Evolutionary conservation across 352 stramenopile species (phyloP).

Genomic region (Blastocystis hominis): DNA sequence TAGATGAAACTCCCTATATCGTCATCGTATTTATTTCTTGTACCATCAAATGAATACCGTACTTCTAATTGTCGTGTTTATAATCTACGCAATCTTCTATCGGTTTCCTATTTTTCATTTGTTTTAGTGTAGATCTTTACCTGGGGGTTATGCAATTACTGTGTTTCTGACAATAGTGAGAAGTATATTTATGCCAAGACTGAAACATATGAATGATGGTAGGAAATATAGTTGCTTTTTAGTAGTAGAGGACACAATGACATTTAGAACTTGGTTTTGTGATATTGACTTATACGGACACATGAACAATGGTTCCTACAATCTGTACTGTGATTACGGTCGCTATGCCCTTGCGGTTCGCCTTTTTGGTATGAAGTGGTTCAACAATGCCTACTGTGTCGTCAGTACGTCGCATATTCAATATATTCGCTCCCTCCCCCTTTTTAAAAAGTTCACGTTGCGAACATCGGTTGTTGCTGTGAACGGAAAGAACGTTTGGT

Average conservation of each 20-base stretch:
- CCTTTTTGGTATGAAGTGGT: conserved; percentile 9
- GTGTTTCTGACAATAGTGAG: not conserved
- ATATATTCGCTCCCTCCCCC: conserved; percentile 28
- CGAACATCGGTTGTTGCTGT: conserved; percentile 25
- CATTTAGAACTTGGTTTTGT: conserved; percentile 20
- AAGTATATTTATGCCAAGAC: not conserved
- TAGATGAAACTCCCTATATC: not conserved
- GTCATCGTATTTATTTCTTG: not conserved
- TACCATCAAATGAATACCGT: not conserved
- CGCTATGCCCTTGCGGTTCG: conserved; percentile 19
- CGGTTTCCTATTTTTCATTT: not conserved
- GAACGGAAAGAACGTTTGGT: conserved; percentile 19
- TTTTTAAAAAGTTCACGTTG: conserved; percentile 43
- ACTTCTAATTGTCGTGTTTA: not conserved
- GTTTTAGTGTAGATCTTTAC: not conserved
- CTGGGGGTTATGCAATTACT: not conserved
- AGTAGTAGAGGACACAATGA: not conserved
- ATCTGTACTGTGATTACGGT: conserved; percentile 54
- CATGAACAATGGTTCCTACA: conserved; percentile 38
- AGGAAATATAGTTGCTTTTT: not conserved
- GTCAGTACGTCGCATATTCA: conserved; percentile 7
- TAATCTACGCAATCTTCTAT: conserved; percentile 23
- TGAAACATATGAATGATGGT: not conserved
- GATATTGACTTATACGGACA: conserved; percentile 28
- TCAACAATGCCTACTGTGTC: not conserved